Percentiles rank a stretch among this genome's conserved stretches.
Evolutionary conservation across 176 grass and related monocot species (phyloP).

Genomic region (Aechmea fasciata): DNA sequence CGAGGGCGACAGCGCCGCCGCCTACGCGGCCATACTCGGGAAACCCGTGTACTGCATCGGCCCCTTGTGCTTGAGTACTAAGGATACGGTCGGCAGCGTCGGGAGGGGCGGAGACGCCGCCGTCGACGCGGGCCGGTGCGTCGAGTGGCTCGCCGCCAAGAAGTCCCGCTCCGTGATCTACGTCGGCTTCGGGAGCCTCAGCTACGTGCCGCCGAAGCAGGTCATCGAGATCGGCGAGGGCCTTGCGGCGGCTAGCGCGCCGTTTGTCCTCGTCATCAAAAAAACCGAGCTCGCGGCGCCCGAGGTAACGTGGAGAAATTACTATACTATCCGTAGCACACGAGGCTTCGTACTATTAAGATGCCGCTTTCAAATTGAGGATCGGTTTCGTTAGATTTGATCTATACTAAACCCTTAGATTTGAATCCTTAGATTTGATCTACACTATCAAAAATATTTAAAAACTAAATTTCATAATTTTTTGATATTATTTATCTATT

Average conservation of each 20-base stretch:
- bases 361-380: too few species aligned
- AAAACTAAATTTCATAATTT: too few species aligned
- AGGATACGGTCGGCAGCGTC: constrained; percentile 7
- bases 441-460: too few species aligned
- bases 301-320: too few species aligned
- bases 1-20: constrained; percentile 36
- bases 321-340: too few species aligned
- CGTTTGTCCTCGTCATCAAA: not conserved
- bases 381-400: too few species aligned
- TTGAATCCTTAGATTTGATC: too few species aligned
- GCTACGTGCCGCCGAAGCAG: constrained; percentile 28
- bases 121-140: constrained; percentile 40
- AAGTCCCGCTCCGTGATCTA: constrained; percentile 49
- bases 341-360: too few species aligned
- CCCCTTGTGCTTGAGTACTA: constrained; percentile 45
- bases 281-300: not conserved
- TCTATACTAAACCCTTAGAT: too few species aligned
- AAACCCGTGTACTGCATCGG: constrained; percentile 55
- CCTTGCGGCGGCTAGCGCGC: not conserved
- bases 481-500: too few species aligned
- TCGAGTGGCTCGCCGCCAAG: constrained; percentile 42
- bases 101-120: constrained; percentile 37
- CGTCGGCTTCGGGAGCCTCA: constrained; percentile 63
- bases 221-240: constrained; percentile 60
- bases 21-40: constrained; percentile 16